Evolutionary conservation across 1,284 basidiomycete genomes (phyloP), one percentile per base, ranked within the genome.

Genomic region (Ganoderma lucidum): DNA sequence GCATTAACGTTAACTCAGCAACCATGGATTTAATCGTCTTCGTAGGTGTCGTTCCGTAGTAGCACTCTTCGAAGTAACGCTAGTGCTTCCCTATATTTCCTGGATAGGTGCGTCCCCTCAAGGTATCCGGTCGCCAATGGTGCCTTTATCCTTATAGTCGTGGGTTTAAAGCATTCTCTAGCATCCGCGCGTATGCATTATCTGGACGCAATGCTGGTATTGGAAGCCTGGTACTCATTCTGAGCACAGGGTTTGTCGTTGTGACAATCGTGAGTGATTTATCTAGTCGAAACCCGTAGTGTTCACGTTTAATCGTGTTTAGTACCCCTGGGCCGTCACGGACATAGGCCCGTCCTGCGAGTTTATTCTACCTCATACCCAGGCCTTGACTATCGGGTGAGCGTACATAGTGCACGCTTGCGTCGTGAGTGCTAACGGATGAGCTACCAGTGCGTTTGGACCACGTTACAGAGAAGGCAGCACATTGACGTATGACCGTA

Each of bases 141-240:
- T 3, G 39, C 15, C 32, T 1, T n/a, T 0, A n/a, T n/a, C 30
- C 30, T 56, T 32, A 9, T 15, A 23, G 23, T 17, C 9, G 53
- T 17, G 28, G 53, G 9, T n/a, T 10, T 17, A 39, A 10, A 59
- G 56, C 19, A 35, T 59, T 59, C 12, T 59, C 56, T 9, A 12
- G 19, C 32, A 19, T 59, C 19, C 56, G 56, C 56, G 35, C 56
- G 10, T 59, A 59, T 39, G 56, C 56, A 32, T 32, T 59, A 23
- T 59, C 56, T 15, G n/a, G n/a, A 4, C 32, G 35, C 3, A 59
- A 12, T 6, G 10, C 19, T 15, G 35, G 12, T 5, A 39, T 59
- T 23, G 56, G 32, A 39, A 17, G 15, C 6, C 8, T 59, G 10
- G 35, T 39, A 1, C 35, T 59, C 8, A 39, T 59, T n/a, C n/a